Evolutionary conservation across 331 rosid genomes (phyloP), one percentile per base, ranked within the genome.

Genomic region (Malus hybrid): DNA sequence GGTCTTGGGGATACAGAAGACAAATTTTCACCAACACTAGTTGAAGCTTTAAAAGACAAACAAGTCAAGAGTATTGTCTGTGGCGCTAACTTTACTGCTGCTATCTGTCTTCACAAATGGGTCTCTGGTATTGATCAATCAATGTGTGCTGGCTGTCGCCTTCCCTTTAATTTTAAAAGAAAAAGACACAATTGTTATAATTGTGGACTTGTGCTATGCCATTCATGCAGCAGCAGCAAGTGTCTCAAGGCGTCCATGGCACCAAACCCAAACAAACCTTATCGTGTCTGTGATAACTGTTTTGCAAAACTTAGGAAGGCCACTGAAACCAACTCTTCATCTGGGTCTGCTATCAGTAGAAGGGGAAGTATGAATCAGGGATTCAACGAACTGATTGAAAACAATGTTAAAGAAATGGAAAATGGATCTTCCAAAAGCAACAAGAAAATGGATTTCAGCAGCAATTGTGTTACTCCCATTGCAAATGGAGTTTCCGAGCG

Each of bases 151-250:
- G 82, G 85, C n/a, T 84, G 87, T 55, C 87, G 76, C 34, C 76
- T 73, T 63, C 85, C 82, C 4, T 84, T 84, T 73, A 80, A 80
- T 65, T 80, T 84, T 76, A 84, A 78, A 80, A 74, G 85, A 64
- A 84, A 84, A 60, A 48, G 85, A 29, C 87, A 84, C 74, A 80
- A 84, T 46, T 83, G 87, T 71, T 83, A 83, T 61, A 83, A 83
- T 73, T 83, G 87, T 68, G 87, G 87, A 46, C 80, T 77, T 77
- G 80, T 80, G 36, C 61, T 84, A 39, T 84, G 87, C 11, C 82
- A 80, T 59, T 70, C 87, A 50, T 84, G 85, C 72, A 80, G 84
- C 56, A 80, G 84, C 79, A 80, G 67, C 65, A 84, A 80, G 72
- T 76, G 80, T 59, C 65, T 73, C 29, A 80, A 77, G 67, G 85